These are phyloP conservation scores for Chaetoceros muelleri DNA, from an alignment of 108 stramenopile species.

Conservation along the genomic window DNA sequence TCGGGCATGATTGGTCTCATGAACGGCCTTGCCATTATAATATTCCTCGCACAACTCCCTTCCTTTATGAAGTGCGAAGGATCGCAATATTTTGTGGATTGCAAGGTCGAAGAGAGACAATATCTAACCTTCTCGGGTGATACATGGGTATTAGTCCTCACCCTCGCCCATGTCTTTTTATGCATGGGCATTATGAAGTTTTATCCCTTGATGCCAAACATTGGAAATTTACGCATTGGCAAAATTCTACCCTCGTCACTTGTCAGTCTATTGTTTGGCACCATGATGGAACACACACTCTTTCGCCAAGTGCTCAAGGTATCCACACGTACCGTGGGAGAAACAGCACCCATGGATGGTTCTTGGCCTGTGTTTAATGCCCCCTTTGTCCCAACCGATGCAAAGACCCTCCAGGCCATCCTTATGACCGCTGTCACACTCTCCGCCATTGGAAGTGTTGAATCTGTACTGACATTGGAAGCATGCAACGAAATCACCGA, in stretches of 20 bases:
- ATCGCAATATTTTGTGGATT: constrained; percentile 33
- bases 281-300: constrained; percentile 30
- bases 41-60: constrained; percentile 40
- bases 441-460: constrained; percentile 37
- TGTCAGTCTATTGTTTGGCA: constrained; percentile 33
- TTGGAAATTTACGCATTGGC: too few species aligned
- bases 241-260: constrained; percentile 35
- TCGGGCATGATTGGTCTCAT: constrained; percentile 47
- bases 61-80: constrained; percentile 29
- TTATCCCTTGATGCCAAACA: constrained; percentile 20
- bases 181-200: constrained; percentile 47
- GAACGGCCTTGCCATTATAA: constrained; percentile 45
- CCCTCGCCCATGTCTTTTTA: constrained; percentile 17
- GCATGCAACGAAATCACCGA: constrained; percentile 47
- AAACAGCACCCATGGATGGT: constrained; percentile 31
- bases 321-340: constrained; percentile 30
- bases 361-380: constrained; percentile 23
- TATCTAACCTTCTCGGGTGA: constrained; percentile 32
- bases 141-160: constrained; percentile 11
- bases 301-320: constrained; percentile 25
- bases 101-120: constrained; percentile 27
- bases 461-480: constrained; percentile 44
- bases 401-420: constrained; percentile 20
- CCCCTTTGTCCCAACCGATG: constrained; percentile 20
- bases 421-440: constrained; percentile 24